phyloP scores from a whole-genome alignment of 345 rosid genomes.

The Eucalyptus marginata region DNA sequence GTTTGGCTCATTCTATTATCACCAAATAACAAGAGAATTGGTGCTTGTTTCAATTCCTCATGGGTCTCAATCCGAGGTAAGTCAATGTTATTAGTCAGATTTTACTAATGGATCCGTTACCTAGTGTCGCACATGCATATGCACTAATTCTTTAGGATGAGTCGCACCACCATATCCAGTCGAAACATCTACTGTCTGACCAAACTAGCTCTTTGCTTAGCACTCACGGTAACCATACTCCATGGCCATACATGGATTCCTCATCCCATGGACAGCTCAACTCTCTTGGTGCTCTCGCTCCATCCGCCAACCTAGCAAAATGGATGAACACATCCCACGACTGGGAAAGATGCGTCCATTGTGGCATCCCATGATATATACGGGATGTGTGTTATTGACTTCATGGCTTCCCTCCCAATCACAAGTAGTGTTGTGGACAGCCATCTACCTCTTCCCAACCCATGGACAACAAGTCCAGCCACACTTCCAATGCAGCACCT shows the following conservation, averaged over 20 bases:
- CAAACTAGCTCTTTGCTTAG: neutral
- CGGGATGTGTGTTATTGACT: neutral
- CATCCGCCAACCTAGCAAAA: neutral
- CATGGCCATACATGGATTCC: neutral
- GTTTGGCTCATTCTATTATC: neutral
- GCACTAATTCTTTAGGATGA: neutral
- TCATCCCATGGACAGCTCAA: neutral
- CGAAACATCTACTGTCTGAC: fast-evolving
- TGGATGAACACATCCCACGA: neutral
- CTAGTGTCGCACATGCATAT: neutral
- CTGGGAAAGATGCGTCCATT: neutral
- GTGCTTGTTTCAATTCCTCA: neutral
- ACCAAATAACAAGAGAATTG: neutral
- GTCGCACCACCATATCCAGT: neutral
- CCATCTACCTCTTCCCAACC: neutral
- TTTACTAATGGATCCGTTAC: neutral
- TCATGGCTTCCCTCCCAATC: neutral
- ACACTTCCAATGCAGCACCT: neutral
- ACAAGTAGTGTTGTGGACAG: fast-evolving
- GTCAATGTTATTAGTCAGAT: neutral
- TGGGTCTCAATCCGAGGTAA: neutral
- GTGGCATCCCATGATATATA: neutral
- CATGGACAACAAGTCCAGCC: neutral
- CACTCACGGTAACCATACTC: neutral
- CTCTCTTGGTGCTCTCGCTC: neutral